Evolutionary conservation across 1,284 basidiomycete species (phyloP).

Genomic region (Naganishia cerealis): DNA sequence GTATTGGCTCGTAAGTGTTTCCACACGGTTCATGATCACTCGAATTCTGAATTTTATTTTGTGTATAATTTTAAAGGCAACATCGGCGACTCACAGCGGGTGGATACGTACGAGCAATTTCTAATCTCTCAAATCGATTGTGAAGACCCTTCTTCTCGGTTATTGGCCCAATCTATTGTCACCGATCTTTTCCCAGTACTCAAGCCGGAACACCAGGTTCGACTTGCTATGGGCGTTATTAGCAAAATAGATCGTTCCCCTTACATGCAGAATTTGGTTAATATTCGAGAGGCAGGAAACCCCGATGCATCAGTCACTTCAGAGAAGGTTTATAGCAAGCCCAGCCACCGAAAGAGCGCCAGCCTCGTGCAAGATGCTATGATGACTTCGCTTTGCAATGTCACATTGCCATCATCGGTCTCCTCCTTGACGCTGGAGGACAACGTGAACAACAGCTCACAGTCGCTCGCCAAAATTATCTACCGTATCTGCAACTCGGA

Average conservation of each 20-base stretch:
- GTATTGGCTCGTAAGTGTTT: slow-evolving; percentile 65
- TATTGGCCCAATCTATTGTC: slow-evolving; percentile 64
- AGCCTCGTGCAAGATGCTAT: slow-evolving; percentile 27
- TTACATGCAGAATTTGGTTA: slow-evolving; percentile 26
- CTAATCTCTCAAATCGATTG: slow-evolving; percentile 60
- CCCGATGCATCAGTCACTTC: not conserved
- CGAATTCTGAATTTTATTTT: slow-evolving; percentile 1
- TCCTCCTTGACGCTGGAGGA: slow-evolving; percentile 59
- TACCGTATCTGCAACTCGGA: slow-evolving; percentile 53
- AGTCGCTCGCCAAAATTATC: slow-evolving; percentile 10
- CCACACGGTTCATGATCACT: not conserved
- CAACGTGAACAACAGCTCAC: not conserved
- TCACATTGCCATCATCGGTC: slow-evolving; percentile 43
- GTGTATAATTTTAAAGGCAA: slow-evolving; percentile 24
- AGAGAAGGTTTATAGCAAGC: slow-evolving; percentile 32
- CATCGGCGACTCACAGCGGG: slow-evolving; percentile 57
- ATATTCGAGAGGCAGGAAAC: slow-evolving; percentile 15
- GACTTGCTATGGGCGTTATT: slow-evolving; percentile 59
- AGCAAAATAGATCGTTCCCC: slow-evolving; percentile 29
- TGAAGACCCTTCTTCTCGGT: slow-evolving; percentile 59
- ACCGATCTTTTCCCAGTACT: slow-evolving; percentile 61
- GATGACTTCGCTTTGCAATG: slow-evolving; percentile 11
- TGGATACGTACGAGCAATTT: slow-evolving; percentile 57
- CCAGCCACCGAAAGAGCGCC: slow-evolving; percentile 29
- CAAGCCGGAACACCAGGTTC: slow-evolving; percentile 62